Conservation (phyloP, 2,329 filamentous ascomycete genomes). For the Apiospora kogelbergensis region DNA sequence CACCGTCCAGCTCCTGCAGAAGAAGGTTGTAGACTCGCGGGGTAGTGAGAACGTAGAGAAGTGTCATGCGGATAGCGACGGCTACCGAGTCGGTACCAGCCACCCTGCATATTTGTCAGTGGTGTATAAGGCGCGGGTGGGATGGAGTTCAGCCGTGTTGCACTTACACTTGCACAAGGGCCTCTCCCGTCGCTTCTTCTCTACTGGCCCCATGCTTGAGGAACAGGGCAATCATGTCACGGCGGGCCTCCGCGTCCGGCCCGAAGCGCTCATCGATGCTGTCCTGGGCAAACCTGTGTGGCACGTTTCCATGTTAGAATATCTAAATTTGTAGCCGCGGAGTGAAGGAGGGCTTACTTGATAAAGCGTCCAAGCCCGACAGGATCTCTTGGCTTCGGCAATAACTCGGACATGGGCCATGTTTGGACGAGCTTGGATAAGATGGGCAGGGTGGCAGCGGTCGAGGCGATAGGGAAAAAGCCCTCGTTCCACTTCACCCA, state of each 20-base stretch:
- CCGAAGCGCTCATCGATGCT: constrained; percentile 16
- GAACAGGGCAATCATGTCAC: constrained; percentile 17
- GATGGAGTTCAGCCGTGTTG: neutral
- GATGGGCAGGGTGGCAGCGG: constrained; percentile 16
- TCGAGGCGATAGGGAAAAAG: constrained; percentile 18
- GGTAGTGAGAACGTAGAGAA: constrained; percentile 19
- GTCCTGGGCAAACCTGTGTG: constrained; percentile 15
- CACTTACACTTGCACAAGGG: constrained; percentile 18
- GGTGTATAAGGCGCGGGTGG: too few species aligned
- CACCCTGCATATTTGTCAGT: neutral
- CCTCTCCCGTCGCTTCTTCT: constrained; percentile 17
- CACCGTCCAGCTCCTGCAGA: constrained; percentile 18
- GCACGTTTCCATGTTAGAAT: neutral
- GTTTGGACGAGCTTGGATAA: constrained; percentile 16
- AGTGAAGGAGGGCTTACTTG: constrained; percentile 1
- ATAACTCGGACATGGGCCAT: constrained; percentile 18
- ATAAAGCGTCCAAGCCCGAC: constrained; percentile 18
- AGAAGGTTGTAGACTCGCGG: constrained; percentile 17
- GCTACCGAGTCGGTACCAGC: constrained; percentile 19
- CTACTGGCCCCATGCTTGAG: constrained; percentile 14
- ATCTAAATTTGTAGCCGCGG: neutral
- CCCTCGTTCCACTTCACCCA: constrained; percentile 20
- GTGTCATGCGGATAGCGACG: constrained; percentile 16
- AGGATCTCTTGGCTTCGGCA: constrained; percentile 15
- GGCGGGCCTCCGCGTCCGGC: constrained; percentile 10